These are phyloP conservation scores for Musa balbisiana DNA, from an alignment of 202 grass and related monocot species.

Conservation along the genomic window DNA sequence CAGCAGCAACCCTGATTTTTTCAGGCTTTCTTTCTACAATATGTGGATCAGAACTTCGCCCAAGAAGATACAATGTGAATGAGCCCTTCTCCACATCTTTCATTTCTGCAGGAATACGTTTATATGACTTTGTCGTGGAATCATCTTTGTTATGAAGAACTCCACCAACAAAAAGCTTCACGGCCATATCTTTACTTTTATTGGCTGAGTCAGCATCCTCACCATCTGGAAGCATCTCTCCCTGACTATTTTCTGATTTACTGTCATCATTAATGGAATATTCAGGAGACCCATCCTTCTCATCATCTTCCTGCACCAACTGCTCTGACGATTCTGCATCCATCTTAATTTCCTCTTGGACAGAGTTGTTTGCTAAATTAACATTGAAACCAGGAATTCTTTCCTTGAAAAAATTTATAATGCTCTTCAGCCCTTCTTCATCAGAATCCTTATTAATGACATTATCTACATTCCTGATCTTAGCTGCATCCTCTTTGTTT, in stretches of 20 bases:
- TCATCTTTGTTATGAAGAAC: slow-evolving; percentile 90
- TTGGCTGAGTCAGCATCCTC: slow-evolving; percentile 40
- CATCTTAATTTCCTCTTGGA: slow-evolving; percentile 55
- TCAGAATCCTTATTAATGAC: slow-evolving; percentile 40
- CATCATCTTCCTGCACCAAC: slow-evolving; percentile 42
- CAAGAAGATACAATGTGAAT: slow-evolving; percentile 66
- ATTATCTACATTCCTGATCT: slow-evolving; percentile 25
- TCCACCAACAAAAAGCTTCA: slow-evolving; percentile 75
- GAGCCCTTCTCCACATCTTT: slow-evolving; percentile 67
- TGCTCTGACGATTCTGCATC: slow-evolving; percentile 46
- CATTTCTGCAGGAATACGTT: slow-evolving; percentile 72
- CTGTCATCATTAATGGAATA: slow-evolving; percentile 34
- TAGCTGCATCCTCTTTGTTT: slow-evolving; percentile 35
- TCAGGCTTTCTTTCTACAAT: slow-evolving; percentile 48
- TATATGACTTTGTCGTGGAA: slow-evolving; percentile 41
- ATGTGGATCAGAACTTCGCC: slow-evolving; percentile 43
- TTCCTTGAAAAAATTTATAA: slow-evolving; percentile 82
- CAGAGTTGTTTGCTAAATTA: slow-evolving; percentile 49
- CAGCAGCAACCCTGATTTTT: slow-evolving; percentile 58
- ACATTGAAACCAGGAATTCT: slow-evolving; percentile 84
- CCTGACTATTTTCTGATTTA: slow-evolving; percentile 36
- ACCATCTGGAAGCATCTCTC: slow-evolving; percentile 41
- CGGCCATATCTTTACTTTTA: slow-evolving; percentile 44
- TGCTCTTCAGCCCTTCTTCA: slow-evolving; percentile 52
- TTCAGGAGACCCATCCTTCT: slow-evolving; percentile 37